Evolutionary conservation across 2,329 filamentous ascomycete genomes (phyloP), one percentile per base, ranked within the genome.

Genomic region (Dactylellina haptotyla): DNA sequence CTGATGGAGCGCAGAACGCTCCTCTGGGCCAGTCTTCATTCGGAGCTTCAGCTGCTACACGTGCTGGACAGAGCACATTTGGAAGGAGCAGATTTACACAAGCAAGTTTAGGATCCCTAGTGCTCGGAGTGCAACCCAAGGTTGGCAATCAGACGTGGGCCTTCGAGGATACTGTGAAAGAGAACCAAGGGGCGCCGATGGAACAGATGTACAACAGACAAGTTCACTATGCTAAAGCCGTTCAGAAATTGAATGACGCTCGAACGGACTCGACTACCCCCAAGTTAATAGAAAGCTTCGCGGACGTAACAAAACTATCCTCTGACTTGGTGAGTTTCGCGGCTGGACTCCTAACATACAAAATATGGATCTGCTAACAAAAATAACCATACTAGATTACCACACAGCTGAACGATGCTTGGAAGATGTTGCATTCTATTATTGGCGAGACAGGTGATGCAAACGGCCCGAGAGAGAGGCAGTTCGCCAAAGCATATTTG

Each of bases 361-460:
- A 1, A 8, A 14, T 6, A 14, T 10, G 12, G 4, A 5, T 18
- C n/a, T 26, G 25, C 41, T 70, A 37, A 69, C 34, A n/a, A 8
- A 8, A 10, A n/a, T n/a, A n/a, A n/a, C n/a, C n/a, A n/a, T n/a
- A 34, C 16, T 32, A 78, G 77, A 76, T 78, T 59, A 77, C 77
- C 9, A 51, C 77, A 45, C 77, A 78, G 75, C 66, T 78, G 26
- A 70, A 73, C 43, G 77, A 78, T 66, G 76, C 77, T 14, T 78
- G 77, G 77, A 78, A 75, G 41, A 73, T 78, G 51, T 34, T 78
- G 9, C 62, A 72, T 16, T 75, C 65, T 3, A 77, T 78, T 43
- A 72, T 76, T 48, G 67, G 75, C 14, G 77, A 78, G 67, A 75
- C 74, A 12, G 75, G 76, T 4, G 70, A 76, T 54, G 46, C 62